phyloP scores from a whole-genome alignment of 345 rosid genomes.

The Lumnitzera racemosa region DNA sequence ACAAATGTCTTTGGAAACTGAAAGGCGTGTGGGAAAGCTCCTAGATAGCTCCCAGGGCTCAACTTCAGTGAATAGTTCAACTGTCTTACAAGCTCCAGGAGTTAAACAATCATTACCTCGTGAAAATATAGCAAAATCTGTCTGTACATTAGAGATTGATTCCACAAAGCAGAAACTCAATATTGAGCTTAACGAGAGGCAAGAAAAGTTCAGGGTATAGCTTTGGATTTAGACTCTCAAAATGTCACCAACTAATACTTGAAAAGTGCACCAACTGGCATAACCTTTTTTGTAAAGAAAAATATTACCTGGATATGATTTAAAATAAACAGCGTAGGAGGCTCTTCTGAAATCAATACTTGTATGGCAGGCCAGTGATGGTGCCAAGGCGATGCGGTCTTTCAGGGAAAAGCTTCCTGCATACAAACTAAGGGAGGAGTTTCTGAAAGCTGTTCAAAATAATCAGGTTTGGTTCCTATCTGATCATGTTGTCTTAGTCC shows the following conservation, averaged over 20 bases:
- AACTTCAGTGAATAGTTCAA: conserved; percentile 29
- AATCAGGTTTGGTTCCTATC: conserved; percentile 54
- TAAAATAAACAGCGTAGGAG: background rate
- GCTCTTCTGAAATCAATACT: background rate
- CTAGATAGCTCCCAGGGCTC: conserved; percentile 43
- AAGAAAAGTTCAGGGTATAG: conserved; percentile 57
- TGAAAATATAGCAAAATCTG: conserved; percentile 27
- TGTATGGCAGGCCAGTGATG: conserved; percentile 42
- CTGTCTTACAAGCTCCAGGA: conserved; percentile 25
- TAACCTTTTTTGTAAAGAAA: background rate
- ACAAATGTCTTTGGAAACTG: conserved; percentile 79
- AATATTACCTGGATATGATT: background rate
- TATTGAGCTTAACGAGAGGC: conserved; percentile 64
- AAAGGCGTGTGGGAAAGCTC: conserved; percentile 75
- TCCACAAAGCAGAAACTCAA: conserved; percentile 51
- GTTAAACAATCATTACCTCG: conserved; percentile 22
- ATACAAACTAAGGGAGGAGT: conserved; percentile 62
- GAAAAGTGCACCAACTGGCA: background rate
- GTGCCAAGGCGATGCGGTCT: conserved; percentile 52
- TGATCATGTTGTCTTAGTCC: background rate
- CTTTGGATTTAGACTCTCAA: background rate
- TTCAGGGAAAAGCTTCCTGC: conserved; percentile 90
- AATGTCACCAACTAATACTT: background rate
- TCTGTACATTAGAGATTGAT: conserved; percentile 21
- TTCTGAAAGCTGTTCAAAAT: conserved; percentile 65